A percentile compares a stretch with the other conserved stretches of the same genome.
These are phyloP conservation scores for Saccharomyces eubayanus DNA, from an alignment of 805 yeast species.

Conservation along the genomic window DNA sequence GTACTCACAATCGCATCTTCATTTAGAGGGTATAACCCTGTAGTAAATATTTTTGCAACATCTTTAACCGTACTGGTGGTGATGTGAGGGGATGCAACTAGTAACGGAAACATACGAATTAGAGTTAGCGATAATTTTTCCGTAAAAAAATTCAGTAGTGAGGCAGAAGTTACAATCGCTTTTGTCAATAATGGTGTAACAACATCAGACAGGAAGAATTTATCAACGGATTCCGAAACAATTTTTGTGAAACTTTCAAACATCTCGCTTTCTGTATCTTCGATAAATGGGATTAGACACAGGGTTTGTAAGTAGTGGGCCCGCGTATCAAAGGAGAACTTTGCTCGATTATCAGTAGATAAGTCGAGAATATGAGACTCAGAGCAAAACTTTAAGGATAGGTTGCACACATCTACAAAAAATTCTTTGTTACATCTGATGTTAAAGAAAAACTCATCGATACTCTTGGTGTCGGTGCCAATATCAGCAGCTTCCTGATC, in stretches of 20 bases:
- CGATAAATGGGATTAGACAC: constrained; percentile 31
- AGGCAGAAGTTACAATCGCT: constrained; percentile 47
- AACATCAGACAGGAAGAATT: constrained; percentile 35
- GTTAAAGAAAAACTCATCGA: constrained; percentile 31
- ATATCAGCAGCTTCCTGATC: constrained; percentile 5
- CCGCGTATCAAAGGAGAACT: constrained; percentile 14
- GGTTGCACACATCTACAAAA: constrained; percentile 22
- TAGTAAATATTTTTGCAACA: constrained; percentile 52
- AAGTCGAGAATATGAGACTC: constrained; percentile 13
- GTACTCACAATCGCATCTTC: constrained; percentile 80
- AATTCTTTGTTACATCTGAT: constrained; percentile 32
- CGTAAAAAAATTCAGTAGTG: constrained; percentile 39
- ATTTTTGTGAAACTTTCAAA: constrained; percentile 37
- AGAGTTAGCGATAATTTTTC: constrained; percentile 30
- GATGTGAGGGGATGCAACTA: constrained; percentile 50
- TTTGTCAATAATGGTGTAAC: constrained; percentile 17
- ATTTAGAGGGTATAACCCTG: constrained; percentile 57
- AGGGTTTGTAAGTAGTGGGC: constrained; percentile 34
- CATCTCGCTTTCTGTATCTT: constrained; percentile 40
- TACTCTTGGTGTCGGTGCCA: constrained; percentile 29
- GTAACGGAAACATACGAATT: constrained; percentile 39
- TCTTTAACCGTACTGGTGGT: constrained; percentile 39
- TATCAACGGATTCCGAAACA: constrained; percentile 44
- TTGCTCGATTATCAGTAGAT: constrained; percentile 15
- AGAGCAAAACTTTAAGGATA: constrained; percentile 17